Evolutionary conservation across 179 eudicot species (phyloP), one percentile per base, ranked within the genome.

Genomic region (Gypsophila paniculata): DNA sequence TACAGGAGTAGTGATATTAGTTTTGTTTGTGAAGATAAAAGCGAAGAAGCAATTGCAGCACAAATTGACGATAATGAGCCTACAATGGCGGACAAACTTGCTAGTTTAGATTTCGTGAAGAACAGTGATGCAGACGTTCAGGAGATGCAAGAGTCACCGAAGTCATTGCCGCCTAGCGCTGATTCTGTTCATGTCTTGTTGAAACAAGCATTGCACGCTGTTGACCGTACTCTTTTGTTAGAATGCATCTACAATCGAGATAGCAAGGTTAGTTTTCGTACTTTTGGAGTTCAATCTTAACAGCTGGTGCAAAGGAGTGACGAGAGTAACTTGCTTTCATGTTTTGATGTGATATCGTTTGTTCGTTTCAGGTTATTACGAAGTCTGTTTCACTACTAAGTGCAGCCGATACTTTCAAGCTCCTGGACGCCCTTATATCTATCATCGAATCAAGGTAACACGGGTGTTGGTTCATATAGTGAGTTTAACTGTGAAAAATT

Each of bases 71-170:
- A 85, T 61, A 82, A 81, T 72, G 93, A 90, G 82, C 96, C 91
- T 59, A 88, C 96, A 29, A 90, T 90, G 84, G 97, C 91, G n/a
- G 91, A 91, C 60, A 90, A 86, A 75, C 89, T 90, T 70, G 89
- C 91, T n/a, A 78, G 69, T 73, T 80, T 91, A 67, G 85, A 84
- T 79, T 38, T 86, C 68, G 65, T 49, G 39, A 82, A 74, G 22
- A 76, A 61, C 19, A 76, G 70, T 59, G 69, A 75, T 67, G 44
- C 64, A 32, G 66, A 72, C 3, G 70, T 61, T 76, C 79, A 70
- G 71, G 86, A 84, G 61, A 75, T 67, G 39, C 69, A 66, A 59
- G 86, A 81, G 54, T 61, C 78, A 69, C 42, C 73, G 69, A 61
- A 38, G 18, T 48, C 75, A 68, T 82, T 76, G 79, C 90, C 90